Evolutionary conservation across 1,284 basidiomycete species (phyloP).

Genomic region (Hymenochaete sp.): DNA sequence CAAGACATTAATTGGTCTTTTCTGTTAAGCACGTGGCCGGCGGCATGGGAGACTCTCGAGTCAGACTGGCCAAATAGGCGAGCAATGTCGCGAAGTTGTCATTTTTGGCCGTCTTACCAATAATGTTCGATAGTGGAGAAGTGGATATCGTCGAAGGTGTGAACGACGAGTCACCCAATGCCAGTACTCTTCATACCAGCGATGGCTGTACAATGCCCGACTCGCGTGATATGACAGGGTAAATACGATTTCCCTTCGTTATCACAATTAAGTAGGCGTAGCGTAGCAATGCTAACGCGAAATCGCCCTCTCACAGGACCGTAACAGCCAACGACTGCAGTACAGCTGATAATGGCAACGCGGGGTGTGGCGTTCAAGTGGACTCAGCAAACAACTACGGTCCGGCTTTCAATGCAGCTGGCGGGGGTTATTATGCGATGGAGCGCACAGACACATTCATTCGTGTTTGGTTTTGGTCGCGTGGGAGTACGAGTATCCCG

Average conservation of each 20-base stretch:
- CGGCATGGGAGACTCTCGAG: conserved; percentile 34
- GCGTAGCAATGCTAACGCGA: not conserved
- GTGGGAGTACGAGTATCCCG: conserved; percentile 32
- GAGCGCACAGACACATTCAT: conserved; percentile 37
- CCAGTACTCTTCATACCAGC: conserved; percentile 55
- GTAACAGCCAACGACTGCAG: conserved; percentile 43
- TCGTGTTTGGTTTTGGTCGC: conserved; percentile 45
- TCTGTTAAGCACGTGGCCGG: conserved; percentile 39
- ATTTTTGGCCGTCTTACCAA: too few species aligned
- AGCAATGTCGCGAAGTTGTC: too few species aligned
- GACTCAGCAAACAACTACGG: conserved; percentile 41
- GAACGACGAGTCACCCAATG: conserved; percentile 47
- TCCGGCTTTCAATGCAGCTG: conserved; percentile 47
- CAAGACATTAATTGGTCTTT: too few species aligned
- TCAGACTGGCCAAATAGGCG: conserved; percentile 23
- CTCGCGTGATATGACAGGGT: conserved; percentile 19
- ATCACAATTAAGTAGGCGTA: conserved; percentile 24
- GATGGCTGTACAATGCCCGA: conserved; percentile 53
- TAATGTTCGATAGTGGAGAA: conserved; percentile 41
- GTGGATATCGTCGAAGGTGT: conserved; percentile 66
- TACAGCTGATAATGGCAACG: conserved; percentile 44
- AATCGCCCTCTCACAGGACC: conserved; percentile 25
- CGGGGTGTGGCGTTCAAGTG: conserved; percentile 53
- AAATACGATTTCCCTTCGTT: conserved; percentile 23
- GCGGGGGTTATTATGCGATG: conserved; percentile 52